Evolutionary conservation across 78 protist species (phyloP).

Genomic region (Paulinella micropora): DNA sequence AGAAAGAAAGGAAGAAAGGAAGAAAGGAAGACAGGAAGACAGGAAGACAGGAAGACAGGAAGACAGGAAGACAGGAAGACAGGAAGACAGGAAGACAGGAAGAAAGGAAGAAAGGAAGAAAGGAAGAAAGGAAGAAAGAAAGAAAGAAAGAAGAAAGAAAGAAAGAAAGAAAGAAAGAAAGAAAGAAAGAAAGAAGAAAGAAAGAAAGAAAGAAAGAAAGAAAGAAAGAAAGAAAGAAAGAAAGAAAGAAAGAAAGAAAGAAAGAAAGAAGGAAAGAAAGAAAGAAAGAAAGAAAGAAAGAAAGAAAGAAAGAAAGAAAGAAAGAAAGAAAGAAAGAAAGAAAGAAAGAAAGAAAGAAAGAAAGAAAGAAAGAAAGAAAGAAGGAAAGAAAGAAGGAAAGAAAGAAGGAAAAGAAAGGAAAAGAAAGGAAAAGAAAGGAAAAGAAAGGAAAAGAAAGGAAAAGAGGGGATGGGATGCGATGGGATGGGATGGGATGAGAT

Average conservation of each 20-base stretch:
- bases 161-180: background rate
- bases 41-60: no score
- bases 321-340: background rate
- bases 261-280: background rate
- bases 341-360: background rate
- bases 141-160: background rate
- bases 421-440: background rate
- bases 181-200: background rate
- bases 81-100: no score
- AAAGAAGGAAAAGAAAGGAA: background rate
- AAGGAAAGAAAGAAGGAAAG: background rate
- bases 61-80: no score
- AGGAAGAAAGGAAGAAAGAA: background rate
- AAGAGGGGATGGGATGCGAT: background rate
- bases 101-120: background rate
- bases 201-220: background rate
- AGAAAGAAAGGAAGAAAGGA: no score
- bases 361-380: background rate
- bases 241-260: background rate
- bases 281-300: background rate
- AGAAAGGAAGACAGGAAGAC: no score
- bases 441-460: background rate
- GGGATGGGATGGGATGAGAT: no score
- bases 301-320: background rate
- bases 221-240: background rate